These are phyloP conservation scores for Alisma plantagoaquatica DNA, from an alignment of 106 monocot species.

Conservation along the genomic window DNA sequence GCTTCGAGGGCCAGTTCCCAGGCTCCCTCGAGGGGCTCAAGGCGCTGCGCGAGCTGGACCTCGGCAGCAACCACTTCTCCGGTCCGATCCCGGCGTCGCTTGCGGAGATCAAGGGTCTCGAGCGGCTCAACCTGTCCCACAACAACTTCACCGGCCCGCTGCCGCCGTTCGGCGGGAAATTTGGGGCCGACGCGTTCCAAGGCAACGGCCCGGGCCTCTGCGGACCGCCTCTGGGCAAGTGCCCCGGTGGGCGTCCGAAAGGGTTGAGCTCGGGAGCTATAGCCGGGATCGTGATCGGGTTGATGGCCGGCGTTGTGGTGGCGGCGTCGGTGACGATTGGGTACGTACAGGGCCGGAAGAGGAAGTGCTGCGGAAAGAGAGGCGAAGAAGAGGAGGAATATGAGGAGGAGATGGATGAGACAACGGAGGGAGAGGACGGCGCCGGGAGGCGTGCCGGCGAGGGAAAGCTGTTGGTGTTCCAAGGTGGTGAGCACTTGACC, in stretches of 20 bases:
- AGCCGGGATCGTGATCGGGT: conserved; percentile 67
- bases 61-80: conserved; percentile 39
- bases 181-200: conserved; percentile 30
- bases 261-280: conserved; percentile 36
- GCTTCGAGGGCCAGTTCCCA: conserved; percentile 46
- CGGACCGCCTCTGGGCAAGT: conserved; percentile 38
- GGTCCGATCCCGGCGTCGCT: conserved; percentile 42
- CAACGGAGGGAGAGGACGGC: no score
- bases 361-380: conserved; percentile 14
- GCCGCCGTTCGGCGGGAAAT: conserved; percentile 25
- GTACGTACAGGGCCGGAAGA: conserved; percentile 55
- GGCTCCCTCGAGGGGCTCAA: conserved; percentile 35
- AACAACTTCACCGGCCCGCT: conserved; percentile 77
- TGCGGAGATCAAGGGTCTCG: conserved; percentile 18
- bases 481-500: conserved; percentile 80
- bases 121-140: conserved; percentile 62
- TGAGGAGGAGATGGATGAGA: conserved; percentile 26
- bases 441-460: conserved; percentile 31
- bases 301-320: conserved; percentile 64
- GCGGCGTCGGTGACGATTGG: conserved; percentile 54
- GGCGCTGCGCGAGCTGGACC: conserved; percentile 38
- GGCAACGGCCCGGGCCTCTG: conserved; percentile 53
- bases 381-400: conserved; percentile 26
- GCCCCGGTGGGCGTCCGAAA: conserved; percentile 9
- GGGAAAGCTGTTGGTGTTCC: conserved; percentile 67